Percentiles rank a stretch among this genome's conserved stretches.
Evolutionary conservation across 225 moss, liverwort and hornwort genomes (phyloP).

Genomic region (Marchantia paleacea): DNA sequence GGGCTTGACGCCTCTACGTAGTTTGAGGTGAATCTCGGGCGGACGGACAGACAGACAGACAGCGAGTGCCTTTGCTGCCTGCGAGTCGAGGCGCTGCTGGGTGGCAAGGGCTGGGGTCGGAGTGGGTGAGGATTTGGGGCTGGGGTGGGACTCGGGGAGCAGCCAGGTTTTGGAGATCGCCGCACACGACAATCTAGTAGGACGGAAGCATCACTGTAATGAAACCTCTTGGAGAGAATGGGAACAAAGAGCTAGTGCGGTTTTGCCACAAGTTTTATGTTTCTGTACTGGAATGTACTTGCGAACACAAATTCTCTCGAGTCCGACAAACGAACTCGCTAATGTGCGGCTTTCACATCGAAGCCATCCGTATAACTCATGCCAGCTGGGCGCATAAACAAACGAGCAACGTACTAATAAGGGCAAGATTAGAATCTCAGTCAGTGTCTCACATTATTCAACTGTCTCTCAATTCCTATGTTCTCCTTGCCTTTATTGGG

Average conservation of each 20-base stretch:
- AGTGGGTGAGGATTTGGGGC: too few relatives aligned
- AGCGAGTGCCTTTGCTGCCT: too few relatives aligned
- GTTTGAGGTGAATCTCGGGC: neutral
- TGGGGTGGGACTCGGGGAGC: neutral
- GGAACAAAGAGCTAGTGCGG: neutral
- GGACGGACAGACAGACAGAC: neutral
- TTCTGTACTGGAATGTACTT: neutral
- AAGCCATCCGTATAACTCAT: neutral
- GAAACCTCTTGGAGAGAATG: neutral
- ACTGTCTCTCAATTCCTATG: neutral
- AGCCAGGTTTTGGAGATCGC: neutral
- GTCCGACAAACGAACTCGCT: neutral
- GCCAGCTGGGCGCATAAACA: neutral
- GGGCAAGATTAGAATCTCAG: neutral
- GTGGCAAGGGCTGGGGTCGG: too few relatives aligned
- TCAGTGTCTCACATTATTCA: neutral
- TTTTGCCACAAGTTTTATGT: neutral
- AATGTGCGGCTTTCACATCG: neutral
- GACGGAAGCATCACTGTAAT: neutral
- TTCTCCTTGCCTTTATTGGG: neutral
- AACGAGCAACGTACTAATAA: neutral
- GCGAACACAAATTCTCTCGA: neutral
- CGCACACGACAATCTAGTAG: neutral
- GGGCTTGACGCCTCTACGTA: neutral
- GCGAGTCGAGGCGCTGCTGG: too few relatives aligned